Conservation (phyloP, 169 alveolate species). For the Theileria sp. region DNA sequence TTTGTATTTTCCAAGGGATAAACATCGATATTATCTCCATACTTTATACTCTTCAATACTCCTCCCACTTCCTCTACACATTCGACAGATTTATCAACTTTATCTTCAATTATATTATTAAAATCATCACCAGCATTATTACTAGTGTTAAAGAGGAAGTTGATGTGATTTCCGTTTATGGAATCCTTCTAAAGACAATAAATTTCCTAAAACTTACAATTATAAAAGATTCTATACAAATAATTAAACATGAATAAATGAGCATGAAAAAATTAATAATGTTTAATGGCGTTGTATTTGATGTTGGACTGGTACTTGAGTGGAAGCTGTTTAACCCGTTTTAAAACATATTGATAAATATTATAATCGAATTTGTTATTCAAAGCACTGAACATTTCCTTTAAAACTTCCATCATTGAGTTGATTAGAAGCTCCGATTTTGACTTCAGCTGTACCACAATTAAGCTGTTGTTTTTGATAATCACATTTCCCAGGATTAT, state of each 20-base stretch:
- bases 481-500: not conserved
- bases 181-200: no score
- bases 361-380: not conserved
- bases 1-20: conserved; percentile 42
- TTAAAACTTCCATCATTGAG: not conserved
- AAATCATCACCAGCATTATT: no score
- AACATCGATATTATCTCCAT: conserved; percentile 33
- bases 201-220: no score
- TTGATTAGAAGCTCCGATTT: not conserved
- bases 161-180: no score
- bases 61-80: not conserved
- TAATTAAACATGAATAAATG: no score
- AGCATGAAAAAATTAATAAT: not conserved
- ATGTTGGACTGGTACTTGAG: conserved; percentile 26
- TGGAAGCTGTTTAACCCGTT: conserved; percentile 13
- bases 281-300: conserved; percentile 6
- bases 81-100: not conserved
- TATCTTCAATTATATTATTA: not conserved
- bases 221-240: no score
- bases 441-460: conserved; percentile 6
- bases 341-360: conserved; percentile 5
- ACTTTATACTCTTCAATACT: conserved; percentile 39
- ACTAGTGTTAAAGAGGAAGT: no score
- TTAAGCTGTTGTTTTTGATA: not conserved
- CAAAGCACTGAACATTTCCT: not conserved